Evolutionary conservation across 352 stramenopile species (phyloP), one percentile per base, ranked within the genome.

Genomic region (Aphanomyces stellatus): DNA sequence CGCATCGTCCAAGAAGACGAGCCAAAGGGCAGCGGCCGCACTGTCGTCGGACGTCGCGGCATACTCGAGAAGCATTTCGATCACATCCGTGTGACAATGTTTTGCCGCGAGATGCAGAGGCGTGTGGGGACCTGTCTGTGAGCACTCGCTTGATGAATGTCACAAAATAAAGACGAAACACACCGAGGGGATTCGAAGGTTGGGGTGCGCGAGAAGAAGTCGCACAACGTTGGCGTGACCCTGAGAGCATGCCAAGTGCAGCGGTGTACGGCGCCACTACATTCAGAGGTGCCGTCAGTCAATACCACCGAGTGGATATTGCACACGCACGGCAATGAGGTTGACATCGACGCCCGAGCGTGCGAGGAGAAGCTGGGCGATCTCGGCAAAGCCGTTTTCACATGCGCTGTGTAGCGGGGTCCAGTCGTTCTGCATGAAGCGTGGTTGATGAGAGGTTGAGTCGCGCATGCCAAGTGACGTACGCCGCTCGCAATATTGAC

Each of bases 61-160:
- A 19, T 19, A 46, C 13, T 46, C 11, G 17, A 53, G 24, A 22
- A 53, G 46, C 46, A 19, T 2, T 28, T 22, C 46, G 11, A 53
- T 10, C 17, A 53, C 19, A 22, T 10, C 11, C 19, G 19, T 48
- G 35, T 62, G 53, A 48, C 27, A 17, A 15, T n/a, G 35, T n/a
- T 62, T 62, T 19, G 28, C n/a, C 10, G 53, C 53, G 8, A 62
- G 42, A 62, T 62, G n/a, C 17, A 62, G 19, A 43, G 53, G 53
- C 17, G 53, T 51, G 8, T 8, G 17, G 25, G 19, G 17, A 22
- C 24, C 17, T 22, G 1, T 19, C 46, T 28, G 37, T 43, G 37
- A 43, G 37, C 37, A 43, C 17, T 43, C 8, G 8, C 37, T n/a
- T n/a, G n/a, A 43, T 43, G 37, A 53, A 28, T 53, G 46, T 53